Evolutionary conservation across 768 basidiomycete species (phyloP).

Genomic region (Lactarius evosmus): DNA sequence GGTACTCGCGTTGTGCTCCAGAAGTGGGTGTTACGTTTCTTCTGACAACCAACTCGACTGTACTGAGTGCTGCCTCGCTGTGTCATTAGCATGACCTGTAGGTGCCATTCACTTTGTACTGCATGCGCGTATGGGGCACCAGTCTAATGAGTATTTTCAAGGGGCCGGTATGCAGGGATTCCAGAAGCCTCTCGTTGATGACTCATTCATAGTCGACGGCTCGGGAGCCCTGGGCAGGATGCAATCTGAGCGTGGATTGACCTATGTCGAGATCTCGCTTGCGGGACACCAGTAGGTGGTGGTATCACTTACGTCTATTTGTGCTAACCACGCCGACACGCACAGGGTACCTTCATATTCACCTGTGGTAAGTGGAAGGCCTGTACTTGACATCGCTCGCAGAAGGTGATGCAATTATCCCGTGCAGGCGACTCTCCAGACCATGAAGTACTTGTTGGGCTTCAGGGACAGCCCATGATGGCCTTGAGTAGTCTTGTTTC

Average conservation of each 20-base stretch:
- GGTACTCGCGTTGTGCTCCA: constrained; percentile 45
- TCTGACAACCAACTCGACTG: not conserved
- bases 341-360: constrained; percentile 64
- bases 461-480: constrained; percentile 47
- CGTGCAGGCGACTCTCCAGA: constrained; percentile 60
- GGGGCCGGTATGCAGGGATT: constrained; percentile 70
- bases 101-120: not conserved
- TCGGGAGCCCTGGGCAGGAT: constrained; percentile 63
- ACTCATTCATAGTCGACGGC: constrained; percentile 69
- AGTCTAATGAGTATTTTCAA: constrained; percentile 33
- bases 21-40: constrained; percentile 34
- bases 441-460: constrained; percentile 66
- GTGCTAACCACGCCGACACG: not conserved
- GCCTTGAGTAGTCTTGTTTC: not conserved
- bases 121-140: not conserved
- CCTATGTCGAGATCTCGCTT: constrained; percentile 62
- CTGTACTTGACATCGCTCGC: not conserved
- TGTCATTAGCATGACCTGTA: constrained; percentile 23
- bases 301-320: not conserved
- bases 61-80: not conserved
- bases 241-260: constrained; percentile 65
- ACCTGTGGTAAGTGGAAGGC: constrained; percentile 45
- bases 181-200: constrained; percentile 60
- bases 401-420: not conserved
- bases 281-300: constrained; percentile 67